A percentile compares a stretch with the other conserved stretches of the same genome.
Evolutionary conservation across 139 green algal genomes (phyloP).

Genomic region (Raphidocelis subcapitata): DNA sequence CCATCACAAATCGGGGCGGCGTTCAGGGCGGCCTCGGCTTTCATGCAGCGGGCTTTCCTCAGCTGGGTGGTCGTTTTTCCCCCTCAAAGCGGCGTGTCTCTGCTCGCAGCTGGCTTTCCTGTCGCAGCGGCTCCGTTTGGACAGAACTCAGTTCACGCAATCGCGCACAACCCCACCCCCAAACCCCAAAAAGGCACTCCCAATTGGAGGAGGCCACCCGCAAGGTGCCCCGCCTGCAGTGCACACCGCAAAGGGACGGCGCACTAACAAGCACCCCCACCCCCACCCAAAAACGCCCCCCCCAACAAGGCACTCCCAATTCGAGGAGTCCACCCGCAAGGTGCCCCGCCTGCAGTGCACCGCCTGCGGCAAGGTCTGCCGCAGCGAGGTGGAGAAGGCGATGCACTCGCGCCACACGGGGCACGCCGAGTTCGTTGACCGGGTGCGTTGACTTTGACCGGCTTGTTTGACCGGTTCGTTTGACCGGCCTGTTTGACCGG

Average conservation of each 20-base stretch:
- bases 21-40: no score
- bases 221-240: conserved; percentile 51
- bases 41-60: no score
- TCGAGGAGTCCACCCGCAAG: conserved; percentile 77
- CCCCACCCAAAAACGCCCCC: conserved; percentile 19
- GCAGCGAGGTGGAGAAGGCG: conserved; percentile 68
- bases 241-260: conserved; percentile 28
- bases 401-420: conserved; percentile 81
- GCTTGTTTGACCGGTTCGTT: not conserved
- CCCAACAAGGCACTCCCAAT: conserved; percentile 73
- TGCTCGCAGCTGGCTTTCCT: no score
- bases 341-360: conserved; percentile 57
- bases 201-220: conserved; percentile 84
- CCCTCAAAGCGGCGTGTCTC: no score
- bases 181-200: conserved; percentile 57
- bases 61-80: no score
- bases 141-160: no score
- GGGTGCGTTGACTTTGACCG: conserved; percentile 27
- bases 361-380: conserved; percentile 82
- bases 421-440: conserved; percentile 73
- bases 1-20: no score
- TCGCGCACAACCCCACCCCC: not conserved
- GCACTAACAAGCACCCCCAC: not conserved
- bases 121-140: no score
- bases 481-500: not conserved